Percentiles rank a stretch among this genome's conserved stretches.
Evolutionary conservation across 495 filamentous ascomycete genomes (phyloP).

Genomic region (Tuber brumale): DNA sequence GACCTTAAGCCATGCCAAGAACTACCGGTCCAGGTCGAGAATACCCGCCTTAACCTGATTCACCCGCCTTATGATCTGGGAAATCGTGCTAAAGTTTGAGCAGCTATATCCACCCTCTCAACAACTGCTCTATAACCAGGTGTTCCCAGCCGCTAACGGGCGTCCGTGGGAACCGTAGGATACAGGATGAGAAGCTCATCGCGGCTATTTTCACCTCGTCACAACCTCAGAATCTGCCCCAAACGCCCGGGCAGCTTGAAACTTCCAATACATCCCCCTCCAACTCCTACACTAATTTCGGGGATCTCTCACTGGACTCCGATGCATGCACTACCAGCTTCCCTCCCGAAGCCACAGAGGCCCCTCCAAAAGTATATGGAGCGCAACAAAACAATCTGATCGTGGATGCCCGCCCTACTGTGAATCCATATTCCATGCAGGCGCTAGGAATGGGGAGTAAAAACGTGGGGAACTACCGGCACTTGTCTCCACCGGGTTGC

Average conservation of each 20-base stretch:
- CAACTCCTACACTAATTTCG: constrained; percentile 32
- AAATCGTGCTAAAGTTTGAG: constrained; percentile 24
- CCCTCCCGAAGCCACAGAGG: constrained; percentile 9
- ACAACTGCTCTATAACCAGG: constrained; percentile 92
- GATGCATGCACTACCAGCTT: constrained; percentile 3
- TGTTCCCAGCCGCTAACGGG: constrained; percentile 90
- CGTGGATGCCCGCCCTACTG: constrained; percentile 92
- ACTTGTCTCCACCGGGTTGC: constrained; percentile 48
- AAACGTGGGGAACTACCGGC: constrained; percentile 95
- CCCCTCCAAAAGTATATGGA: constrained; percentile 59
- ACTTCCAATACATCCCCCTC: constrained; percentile 35
- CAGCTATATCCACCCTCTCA: constrained; percentile 82
- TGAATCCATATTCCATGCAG: constrained; percentile 89
- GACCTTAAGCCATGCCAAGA: constrained; percentile 84
- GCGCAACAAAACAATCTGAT: constrained; percentile 92
- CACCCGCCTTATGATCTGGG: constrained; percentile 51
- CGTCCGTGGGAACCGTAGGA: constrained; percentile 77
- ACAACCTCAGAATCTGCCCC: constrained; percentile 42
- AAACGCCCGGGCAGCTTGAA: constrained; percentile 35
- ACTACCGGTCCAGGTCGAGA: constrained; percentile 76
- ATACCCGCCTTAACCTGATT: constrained; percentile 89
- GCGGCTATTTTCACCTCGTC: constrained; percentile 66
- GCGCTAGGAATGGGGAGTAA: constrained; percentile 92
- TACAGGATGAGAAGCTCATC: constrained; percentile 90
- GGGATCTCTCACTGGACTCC: background rate